Conservation (phyloP, 2,329 filamentous ascomycete genomes). For the Ceratocystis ficicola region DNA sequence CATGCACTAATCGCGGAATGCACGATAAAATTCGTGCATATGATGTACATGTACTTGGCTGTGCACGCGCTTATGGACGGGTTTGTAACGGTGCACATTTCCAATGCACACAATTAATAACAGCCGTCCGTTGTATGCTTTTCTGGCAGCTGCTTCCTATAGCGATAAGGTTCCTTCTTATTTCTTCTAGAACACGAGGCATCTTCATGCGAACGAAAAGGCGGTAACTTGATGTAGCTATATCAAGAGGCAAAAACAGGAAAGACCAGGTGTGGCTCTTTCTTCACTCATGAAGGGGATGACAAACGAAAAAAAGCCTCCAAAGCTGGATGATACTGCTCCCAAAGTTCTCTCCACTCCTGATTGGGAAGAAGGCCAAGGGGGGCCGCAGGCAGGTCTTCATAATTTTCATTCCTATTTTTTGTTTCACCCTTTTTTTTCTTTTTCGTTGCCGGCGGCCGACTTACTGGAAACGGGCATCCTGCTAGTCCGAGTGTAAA, state of each 20-base stretch:
- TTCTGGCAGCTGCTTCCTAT: not conserved
- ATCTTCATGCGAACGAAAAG: not conserved
- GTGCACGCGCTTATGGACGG: no score
- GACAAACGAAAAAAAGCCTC: not conserved
- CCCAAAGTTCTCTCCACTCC: not conserved
- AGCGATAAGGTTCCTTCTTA: not conserved
- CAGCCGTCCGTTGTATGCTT: not conserved
- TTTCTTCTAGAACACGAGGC: not conserved
- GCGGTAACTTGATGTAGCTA: not conserved
- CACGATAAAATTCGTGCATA: not conserved
- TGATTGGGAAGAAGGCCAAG: not conserved
- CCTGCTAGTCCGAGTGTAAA: constrained; percentile 11
- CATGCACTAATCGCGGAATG: not conserved
- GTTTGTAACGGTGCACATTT: no score
- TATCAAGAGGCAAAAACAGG: not conserved
- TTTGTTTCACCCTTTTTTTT: not conserved
- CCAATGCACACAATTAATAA: not conserved
- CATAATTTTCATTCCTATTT: not conserved
- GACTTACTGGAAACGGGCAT: constrained; percentile 6
- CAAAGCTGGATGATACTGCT: not conserved
- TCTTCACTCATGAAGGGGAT: not conserved
- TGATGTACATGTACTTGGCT: not conserved
- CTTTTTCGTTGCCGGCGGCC: not conserved
- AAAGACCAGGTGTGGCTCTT: not conserved
- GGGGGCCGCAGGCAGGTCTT: not conserved